These are phyloP conservation scores for Cryphonectria parasitica DNA, from an alignment of 2,329 filamentous ascomycete genomes.

Conservation along the genomic window DNA sequence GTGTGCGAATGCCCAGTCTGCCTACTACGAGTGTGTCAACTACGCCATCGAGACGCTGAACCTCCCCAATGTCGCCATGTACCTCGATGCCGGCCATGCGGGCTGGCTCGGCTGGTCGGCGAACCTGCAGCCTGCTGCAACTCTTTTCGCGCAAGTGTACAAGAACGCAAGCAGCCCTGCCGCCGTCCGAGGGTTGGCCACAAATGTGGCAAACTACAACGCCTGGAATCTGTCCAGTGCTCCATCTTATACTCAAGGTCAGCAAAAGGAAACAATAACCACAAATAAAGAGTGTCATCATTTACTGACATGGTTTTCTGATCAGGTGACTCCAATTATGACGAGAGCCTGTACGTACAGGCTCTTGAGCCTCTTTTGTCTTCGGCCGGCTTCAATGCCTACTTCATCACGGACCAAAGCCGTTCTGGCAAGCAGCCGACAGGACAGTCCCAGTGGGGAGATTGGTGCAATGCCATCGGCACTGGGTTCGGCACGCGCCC, in stretches of 20 bases:
- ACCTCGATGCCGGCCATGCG: constrained; percentile 60
- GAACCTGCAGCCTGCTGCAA: constrained; percentile 54
- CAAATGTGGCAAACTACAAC: constrained; percentile 65
- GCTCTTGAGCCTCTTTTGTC: constrained; percentile 69
- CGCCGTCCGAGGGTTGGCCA: constrained; percentile 57
- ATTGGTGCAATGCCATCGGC: constrained; percentile 69
- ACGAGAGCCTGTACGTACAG: constrained; percentile 59
- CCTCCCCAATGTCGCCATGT: constrained; percentile 61
- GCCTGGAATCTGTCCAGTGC: constrained; percentile 46
- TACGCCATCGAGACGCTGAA: constrained; percentile 57
- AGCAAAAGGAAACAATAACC: neutral
- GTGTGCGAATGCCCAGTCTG: constrained; percentile 51
- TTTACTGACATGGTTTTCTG: constrained; percentile 29
- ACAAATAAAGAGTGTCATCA: neutral
- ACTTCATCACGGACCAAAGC: constrained; percentile 55
- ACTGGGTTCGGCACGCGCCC: constrained; percentile 64
- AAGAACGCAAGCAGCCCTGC: constrained; percentile 53
- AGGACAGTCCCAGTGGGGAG: constrained; percentile 63
- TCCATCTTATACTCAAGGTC: constrained; percentile 37
- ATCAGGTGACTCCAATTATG: constrained; percentile 51
- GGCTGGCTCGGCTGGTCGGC: constrained; percentile 63
- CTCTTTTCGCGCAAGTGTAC: constrained; percentile 52
- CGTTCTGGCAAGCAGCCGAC: constrained; percentile 64
- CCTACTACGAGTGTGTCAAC: constrained; percentile 54
- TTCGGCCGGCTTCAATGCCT: constrained; percentile 47